Evolutionary conservation across 2,329 filamentous ascomycete genomes (phyloP).

Genomic region (Verticillium isaacii): DNA sequence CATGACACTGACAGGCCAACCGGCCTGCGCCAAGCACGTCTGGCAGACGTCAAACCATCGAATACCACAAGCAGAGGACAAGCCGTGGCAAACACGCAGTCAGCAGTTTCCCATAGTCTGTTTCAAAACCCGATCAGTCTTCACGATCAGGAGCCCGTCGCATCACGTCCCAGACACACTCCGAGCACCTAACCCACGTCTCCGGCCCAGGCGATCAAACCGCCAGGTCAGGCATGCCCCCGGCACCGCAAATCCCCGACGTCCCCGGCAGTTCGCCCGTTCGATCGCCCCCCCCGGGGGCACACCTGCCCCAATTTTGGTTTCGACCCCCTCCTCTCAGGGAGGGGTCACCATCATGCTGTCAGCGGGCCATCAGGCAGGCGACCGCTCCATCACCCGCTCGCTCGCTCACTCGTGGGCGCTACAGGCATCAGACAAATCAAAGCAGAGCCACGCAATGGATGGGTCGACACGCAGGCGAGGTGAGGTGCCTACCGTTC

Average conservation of each 20-base stretch:
- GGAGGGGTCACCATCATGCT: neutral
- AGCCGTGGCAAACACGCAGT: neutral
- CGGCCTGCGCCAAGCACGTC: neutral
- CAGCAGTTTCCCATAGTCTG: neutral
- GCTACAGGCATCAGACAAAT: too few species aligned
- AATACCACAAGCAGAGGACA: neutral
- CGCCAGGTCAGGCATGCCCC: neutral
- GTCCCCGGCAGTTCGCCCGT: neutral
- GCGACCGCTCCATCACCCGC: neutral
- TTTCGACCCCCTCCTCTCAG: neutral
- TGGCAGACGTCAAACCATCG: neutral
- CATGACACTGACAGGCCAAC: too few species aligned
- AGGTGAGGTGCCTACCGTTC: too few species aligned
- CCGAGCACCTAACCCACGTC: neutral
- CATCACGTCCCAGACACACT: neutral
- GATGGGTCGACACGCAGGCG: too few species aligned
- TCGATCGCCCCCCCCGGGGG: neutral
- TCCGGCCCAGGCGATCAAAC: neutral
- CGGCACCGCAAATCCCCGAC: neutral
- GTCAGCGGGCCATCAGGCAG: neutral
- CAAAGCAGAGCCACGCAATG: too few species aligned
- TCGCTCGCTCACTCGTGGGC: neutral
- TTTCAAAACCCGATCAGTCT: neutral
- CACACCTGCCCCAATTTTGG: neutral
- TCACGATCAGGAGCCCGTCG: neutral